Evolutionary conservation across 1,284 basidiomycete genomes (phyloP).

Genomic region (Albatrellus sp.): DNA sequence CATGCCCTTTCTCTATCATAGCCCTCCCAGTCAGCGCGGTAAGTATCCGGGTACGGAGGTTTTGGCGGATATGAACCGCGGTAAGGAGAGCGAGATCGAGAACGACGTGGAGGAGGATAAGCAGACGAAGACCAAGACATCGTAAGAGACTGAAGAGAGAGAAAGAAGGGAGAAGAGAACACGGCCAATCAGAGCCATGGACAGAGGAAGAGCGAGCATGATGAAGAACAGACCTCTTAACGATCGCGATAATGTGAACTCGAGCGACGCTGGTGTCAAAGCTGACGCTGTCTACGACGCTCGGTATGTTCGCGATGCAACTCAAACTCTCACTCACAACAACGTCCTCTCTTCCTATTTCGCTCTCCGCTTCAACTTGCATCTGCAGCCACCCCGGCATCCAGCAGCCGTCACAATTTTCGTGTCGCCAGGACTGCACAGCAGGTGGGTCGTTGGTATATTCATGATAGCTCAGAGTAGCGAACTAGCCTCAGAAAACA

Average conservation of each 20-base stretch:
- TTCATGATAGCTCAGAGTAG: background rate
- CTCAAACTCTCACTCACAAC: slow-evolving; percentile 16
- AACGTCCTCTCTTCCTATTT: slow-evolving; percentile 17
- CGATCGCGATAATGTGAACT: slow-evolving; percentile 40
- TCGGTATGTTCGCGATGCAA: slow-evolving; percentile 62
- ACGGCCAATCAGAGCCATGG: slow-evolving; percentile 42
- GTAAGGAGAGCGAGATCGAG: slow-evolving; percentile 67
- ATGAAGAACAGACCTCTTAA: slow-evolving; percentile 80
- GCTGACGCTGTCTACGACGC: slow-evolving; percentile 16
- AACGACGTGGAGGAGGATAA: slow-evolving; percentile 60
- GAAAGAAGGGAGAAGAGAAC: slow-evolving; percentile 39
- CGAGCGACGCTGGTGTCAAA: slow-evolving; percentile 17
- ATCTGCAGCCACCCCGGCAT: background rate
- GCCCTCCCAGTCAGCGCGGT: slow-evolving; percentile 52
- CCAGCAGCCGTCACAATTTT: background rate
- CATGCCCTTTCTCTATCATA: slow-evolving; percentile 62
- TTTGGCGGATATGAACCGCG: slow-evolving; percentile 40
- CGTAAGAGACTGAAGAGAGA: slow-evolving; percentile 50
- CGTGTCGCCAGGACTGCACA: no score
- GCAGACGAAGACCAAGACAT: slow-evolving; percentile 51
- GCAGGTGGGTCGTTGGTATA: background rate
- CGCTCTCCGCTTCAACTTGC: slow-evolving; percentile 28
- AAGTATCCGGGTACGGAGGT: slow-evolving; percentile 37
- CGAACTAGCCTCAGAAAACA: slow-evolving; percentile 32
- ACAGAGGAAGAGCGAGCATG: slow-evolving; percentile 65